These are phyloP conservation scores for Scutellaria galericulata DNA, from an alignment of 257 asterid species.

Conservation along the genomic window DNA sequence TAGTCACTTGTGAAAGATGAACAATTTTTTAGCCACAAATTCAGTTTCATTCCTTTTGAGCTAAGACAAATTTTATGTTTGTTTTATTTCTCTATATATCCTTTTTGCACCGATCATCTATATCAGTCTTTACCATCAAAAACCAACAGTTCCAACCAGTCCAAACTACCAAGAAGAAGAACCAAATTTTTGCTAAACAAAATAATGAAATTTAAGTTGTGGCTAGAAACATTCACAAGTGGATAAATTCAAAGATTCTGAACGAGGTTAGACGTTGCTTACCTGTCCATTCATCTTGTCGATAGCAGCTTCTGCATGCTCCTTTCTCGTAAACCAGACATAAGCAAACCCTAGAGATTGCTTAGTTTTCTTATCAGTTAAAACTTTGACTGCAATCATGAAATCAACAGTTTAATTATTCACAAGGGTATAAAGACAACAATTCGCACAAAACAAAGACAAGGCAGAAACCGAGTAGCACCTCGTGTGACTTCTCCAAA, in stretches of 20 bases:
- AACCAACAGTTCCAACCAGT: too few relatives aligned
- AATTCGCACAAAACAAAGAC: neutral
- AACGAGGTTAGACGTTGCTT: slow-evolving; percentile 25
- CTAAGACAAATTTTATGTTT: neutral
- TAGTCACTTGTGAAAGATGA: neutral
- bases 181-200: neutral
- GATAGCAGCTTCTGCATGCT: slow-evolving; percentile 48
- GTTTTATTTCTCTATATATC: neutral
- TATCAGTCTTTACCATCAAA: too few relatives aligned
- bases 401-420: slow-evolving; percentile 6
- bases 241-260: neutral
- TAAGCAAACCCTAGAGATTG: slow-evolving; percentile 61
- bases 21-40: neutral
- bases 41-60: neutral
- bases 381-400: slow-evolving; percentile 48
- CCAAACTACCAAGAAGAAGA: neutral
- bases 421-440: slow-evolving; percentile 7
- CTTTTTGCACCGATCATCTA: too few relatives aligned
- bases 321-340: slow-evolving; percentile 55
- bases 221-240: slow-evolving; percentile 1
- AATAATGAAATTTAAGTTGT: neutral
- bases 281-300: slow-evolving; percentile 64
- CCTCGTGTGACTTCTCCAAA: slow-evolving; percentile 63
- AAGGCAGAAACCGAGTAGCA: slow-evolving; percentile 28
- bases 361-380: slow-evolving; percentile 52